phyloP scores from a whole-genome alignment of 2,329 filamentous ascomycete genomes.

The Cladorrhinum sp. region DNA sequence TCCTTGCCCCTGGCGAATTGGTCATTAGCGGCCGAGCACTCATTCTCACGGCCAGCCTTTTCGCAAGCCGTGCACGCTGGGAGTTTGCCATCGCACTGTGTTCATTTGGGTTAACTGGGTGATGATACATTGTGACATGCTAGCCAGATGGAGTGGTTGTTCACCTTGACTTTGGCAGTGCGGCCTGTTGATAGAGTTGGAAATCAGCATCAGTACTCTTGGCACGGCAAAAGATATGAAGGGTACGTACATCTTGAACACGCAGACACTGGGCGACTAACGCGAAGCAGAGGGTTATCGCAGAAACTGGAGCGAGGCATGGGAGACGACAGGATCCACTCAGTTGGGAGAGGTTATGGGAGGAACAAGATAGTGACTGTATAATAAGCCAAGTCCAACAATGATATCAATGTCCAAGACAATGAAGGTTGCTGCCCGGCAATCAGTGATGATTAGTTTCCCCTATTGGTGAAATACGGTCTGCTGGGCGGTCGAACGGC shows the following conservation, averaged over 20 bases:
- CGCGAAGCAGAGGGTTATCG: conserved; percentile 61
- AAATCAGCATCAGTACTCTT: conserved; percentile 16
- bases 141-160: conserved; percentile 10
- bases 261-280: conserved; percentile 75
- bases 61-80: conserved; percentile 95
- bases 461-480: not conserved
- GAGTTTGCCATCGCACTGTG: conserved; percentile 86
- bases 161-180: conserved; percentile 85
- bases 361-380: too few relatives aligned
- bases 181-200: conserved; percentile 51
- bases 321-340: not conserved
- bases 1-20: conserved; percentile 96
- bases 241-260: conserved; percentile 66
- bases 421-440: not conserved
- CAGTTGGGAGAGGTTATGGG: too few relatives aligned
- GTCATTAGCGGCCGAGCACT: conserved; percentile 92
- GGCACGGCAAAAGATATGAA: not conserved
- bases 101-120: conserved; percentile 13
- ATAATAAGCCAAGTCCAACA: too few relatives aligned
- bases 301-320: conserved; percentile 44
- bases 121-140: not conserved
- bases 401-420: too few relatives aligned
- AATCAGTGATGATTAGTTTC: too few relatives aligned
- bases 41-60: conserved; percentile 77
- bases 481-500: not conserved